Base-by-base conservation (phyloP, 495 filamentous ascomycete species). In the Pyronema domesticum region DNA sequence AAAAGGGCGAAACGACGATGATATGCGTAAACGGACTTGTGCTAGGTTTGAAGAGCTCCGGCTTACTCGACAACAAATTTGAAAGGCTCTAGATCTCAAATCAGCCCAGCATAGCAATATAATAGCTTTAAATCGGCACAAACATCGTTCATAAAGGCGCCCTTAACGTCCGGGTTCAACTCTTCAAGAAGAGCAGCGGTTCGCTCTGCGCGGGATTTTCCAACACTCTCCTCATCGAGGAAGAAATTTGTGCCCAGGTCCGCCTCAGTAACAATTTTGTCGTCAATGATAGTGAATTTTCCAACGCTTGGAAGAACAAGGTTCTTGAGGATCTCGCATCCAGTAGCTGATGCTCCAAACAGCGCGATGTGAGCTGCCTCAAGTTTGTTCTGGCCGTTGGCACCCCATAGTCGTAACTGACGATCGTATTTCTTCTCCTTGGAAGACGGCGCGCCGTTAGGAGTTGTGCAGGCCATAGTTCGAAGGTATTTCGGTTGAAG, bases 191-290 rank as follows among this genome's bases (percentile, higher is more conserved):
- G 71, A 54, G 77, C 79, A 51, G 82, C 83, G 36, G 80, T 79
- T 59, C 82, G 77, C 63, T 85, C 80, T 8, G 91, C 83, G 58
- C 93, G 78, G n/a, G 80, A 78, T 61, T 78, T 80, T 14, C 89
- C 89, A 45, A 95, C 62, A 53, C 80, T 81, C 18, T 75, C 70
- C 58, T 85, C 79, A 57, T 94, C 86, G 8, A 96, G 72, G 58
- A 99, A 96, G 75, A 99, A 99, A 68, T 96, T 96, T 54, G 94
- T 83, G 3, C 91, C 91, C 42, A 96, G 68, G 61, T 99, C 93
- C 9, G 77, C 72, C 57, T 95, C 86, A 0, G 72, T 74, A 15
- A 99, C 89, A 8, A 71, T 67, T 0, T 79, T 76, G 8, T 83
- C 78, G 63, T 99, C 91, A 45, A 87, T 79, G 56, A 99, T 94